Evolutionary conservation across 108 stramenopile species (phyloP), one percentile per base, ranked within the genome.

Genomic region (Schizochytrium sp.): DNA sequence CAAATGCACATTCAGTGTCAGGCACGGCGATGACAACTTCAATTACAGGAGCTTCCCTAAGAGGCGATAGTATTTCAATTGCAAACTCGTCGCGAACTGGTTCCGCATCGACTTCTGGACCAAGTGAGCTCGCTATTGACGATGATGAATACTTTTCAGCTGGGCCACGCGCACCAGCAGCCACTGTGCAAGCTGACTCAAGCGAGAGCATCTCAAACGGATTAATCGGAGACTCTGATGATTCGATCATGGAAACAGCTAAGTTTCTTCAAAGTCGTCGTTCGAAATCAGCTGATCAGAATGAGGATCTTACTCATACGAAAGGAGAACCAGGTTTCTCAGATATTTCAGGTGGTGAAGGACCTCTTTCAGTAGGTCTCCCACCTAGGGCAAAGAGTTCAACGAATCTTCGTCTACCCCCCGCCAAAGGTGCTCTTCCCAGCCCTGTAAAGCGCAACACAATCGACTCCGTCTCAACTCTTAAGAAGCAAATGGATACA

Each of bases 371-470:
- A 28, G 2, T n/a, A 60, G 28, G 59, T n/a, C 28, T 60, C 19
- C 59, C 59, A n/a, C 59, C 59, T 60, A 17, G 59, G 12, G 64
- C 15, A 7, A 12, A 7, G 12, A 69, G 64, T 38, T 15, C 64
- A 28, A 28, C 12, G 64, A 38, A 10, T 44, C 64, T 69, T 8
- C 64, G 64, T 15, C 44, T 69, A 44, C 64, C 64, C 42, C 64
- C 64, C 1, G 64, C 64, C 64, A 69, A 69, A 44, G 64, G 64
- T 5, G 64, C 64, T 7, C 28, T 69, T 1, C 64, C 64, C 42
- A 69, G 64, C 44, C 64, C 64, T 7, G 44, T 44, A 44, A 69
- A 69, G 64, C 64, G 64, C 42, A 69, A 44, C 64, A 69, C 64
- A 15, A 69, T 69, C 28, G 64, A 69, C 28, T 69, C 64, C 5